Evolutionary conservation across 1,284 basidiomycete species (phyloP), one percentile per base, ranked within the genome.

Genomic region (Heliocybe sulcata): DNA sequence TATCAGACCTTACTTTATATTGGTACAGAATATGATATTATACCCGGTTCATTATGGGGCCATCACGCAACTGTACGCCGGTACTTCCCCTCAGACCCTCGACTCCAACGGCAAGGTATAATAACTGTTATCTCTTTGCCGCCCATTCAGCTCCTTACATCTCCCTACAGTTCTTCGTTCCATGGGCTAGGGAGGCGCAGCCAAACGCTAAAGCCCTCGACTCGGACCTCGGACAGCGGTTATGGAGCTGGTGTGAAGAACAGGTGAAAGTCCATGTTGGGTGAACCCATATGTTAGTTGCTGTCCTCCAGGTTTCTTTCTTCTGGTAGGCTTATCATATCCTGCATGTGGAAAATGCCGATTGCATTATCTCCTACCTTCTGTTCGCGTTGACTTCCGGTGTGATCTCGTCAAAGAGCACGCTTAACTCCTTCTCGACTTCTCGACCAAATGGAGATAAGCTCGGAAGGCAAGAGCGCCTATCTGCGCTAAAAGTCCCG

Each of bases 171-270:
- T 70, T 61, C 54, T 59, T 70, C 19, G 63, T 68, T 16, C 63
- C 65, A 1, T 69, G 68, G 67, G 69, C 69, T 4, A 59, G 64
- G 6, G 52, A 63, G 10, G 62, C 60, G 6, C 54, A 63, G 35
- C 53, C 61, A 2, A 53, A 55, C 51, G 25, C 52, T 29, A 57
- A 57, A n/a, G 58, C 64, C 16, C 35, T 52, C n/a, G 63, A 72
- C 52, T 54, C 59, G 2, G 64, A 60, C 52, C 19, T 63, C 6
- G 67, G 59, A 19, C 58, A 61, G 52, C 63, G 65, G 53, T 52
- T 73, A 14, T 73, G 72, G 72, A 58, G 62, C 1, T 72, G 67
- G 64, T 58, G 68, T 9, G 67, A 70, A 54, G 67, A 66, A 54
- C 64, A 72, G 51, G 60, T 64, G 2, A 58, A 57, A 53, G 51